phyloP scores from a whole-genome alignment of 768 basidiomycete genomes.

The Podaxis pistillaris region DNA sequence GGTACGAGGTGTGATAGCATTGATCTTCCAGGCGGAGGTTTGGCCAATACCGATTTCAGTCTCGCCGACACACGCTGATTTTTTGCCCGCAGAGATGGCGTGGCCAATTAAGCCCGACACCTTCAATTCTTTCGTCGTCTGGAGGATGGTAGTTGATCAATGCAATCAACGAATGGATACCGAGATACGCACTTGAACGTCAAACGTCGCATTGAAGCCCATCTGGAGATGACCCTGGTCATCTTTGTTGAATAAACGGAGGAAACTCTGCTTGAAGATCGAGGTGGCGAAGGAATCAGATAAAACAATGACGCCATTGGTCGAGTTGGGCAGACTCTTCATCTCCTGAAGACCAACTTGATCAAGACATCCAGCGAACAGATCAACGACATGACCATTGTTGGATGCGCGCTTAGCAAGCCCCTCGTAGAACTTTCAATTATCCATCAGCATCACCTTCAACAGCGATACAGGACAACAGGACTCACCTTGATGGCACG shows the following conservation, averaged over 20 bases:
- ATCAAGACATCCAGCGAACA: slow-evolving; percentile 96
- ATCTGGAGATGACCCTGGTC: slow-evolving; percentile 89
- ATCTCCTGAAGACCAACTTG: slow-evolving; percentile 98
- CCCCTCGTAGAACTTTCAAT: slow-evolving; percentile 85
- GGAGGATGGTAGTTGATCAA: background rate
- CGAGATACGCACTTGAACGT: slow-evolving; percentile 71
- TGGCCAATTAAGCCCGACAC: slow-evolving; percentile 98
- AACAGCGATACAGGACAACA: background rate
- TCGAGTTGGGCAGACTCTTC: slow-evolving; percentile 93
- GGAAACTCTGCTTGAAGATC: slow-evolving; percentile 98
- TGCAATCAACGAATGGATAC: background rate
- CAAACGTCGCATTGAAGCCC: slow-evolving; percentile 99
- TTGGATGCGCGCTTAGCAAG: slow-evolving; percentile 90
- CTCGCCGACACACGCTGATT: slow-evolving; percentile 94
- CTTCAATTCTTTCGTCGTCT: slow-evolving; percentile 99
- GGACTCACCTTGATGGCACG: slow-evolving; percentile 83
- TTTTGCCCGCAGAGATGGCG: slow-evolving; percentile 96
- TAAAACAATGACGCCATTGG: slow-evolving; percentile 93
- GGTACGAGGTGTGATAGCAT: slow-evolving; percentile 83
- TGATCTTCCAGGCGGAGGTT: slow-evolving; percentile 98
- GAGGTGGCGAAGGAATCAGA: slow-evolving; percentile 97
- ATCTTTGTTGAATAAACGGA: slow-evolving; percentile 90
- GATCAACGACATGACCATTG: slow-evolving; percentile 92
- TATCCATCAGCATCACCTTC: slow-evolving; percentile 15
- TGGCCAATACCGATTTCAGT: slow-evolving; percentile 99